Evolutionary conservation across 192 early-diverging fungal species (phyloP), one percentile per base, ranked within the genome.

Genomic region (Coemansia sp.): DNA sequence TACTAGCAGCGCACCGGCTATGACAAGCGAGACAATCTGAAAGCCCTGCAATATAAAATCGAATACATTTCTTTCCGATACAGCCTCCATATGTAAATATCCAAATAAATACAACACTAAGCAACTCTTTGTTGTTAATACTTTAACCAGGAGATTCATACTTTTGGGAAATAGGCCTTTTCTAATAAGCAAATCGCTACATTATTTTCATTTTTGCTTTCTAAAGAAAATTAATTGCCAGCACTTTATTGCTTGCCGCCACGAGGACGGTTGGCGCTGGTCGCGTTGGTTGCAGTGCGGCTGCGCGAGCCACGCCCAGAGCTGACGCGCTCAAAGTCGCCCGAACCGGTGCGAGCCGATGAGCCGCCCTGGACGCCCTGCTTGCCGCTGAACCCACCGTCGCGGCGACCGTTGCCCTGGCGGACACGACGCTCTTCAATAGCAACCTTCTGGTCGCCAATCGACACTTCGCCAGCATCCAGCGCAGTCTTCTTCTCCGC

Each of bases 401-500:
- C 65, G 39, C 74, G 73, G 26, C 66, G 73, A 45, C 62, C 69
- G 66, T 56, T 73, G 64, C 56, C 49, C 56, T 64, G 57, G 22
- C 79, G 78, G 59, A 29, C 41, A 45, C 66, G 79, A n/a, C 73
- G 73, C 73, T 75, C 69, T 64, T 82, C 79, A 26, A 75, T 67
- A 12, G 49, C 10, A 4, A 82, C 61, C 38, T 20, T 61, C 32
- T 23, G 39, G 43, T 43, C 63, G 32, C 37, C 60, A 20, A 82
- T 38, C 24, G 52, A 59, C 14, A 68, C 50, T 20, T 54, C 61
- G 37, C 70, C 64, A 6, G 69, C 64, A 24, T 55, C 37, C 58
- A 94, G 86, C 13, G 90, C 87, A 4, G 74, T 71, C 32, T 82
- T 82, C 18, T 89, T 88, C 22, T 78, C 73, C 19, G 84, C 88